Evolutionary conservation across 768 basidiomycete species (phyloP).

Genomic region (Agaricus bisporus): DNA sequence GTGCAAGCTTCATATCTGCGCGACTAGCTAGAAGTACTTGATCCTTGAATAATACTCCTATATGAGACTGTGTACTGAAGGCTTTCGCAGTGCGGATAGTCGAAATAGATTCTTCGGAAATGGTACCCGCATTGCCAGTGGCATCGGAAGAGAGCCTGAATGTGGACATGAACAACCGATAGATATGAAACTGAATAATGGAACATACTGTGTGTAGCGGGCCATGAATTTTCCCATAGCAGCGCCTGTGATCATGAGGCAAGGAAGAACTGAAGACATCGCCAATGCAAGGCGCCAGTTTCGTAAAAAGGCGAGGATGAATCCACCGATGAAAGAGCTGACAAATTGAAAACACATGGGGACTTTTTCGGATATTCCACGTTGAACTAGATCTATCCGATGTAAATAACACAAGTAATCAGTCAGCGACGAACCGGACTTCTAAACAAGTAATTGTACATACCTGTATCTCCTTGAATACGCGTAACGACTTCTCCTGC

Average conservation of each 20-base stretch:
- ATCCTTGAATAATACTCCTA: conserved; percentile 53
- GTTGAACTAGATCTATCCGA: conserved; percentile 63
- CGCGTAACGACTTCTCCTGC: conserved; percentile 84
- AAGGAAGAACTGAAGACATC: conserved; percentile 65
- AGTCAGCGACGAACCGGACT: background rate
- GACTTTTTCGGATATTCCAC: conserved; percentile 79
- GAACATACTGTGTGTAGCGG: conserved; percentile 48
- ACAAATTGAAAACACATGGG: conserved; percentile 49
- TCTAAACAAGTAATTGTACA: conserved; percentile 15
- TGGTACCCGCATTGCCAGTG: conserved; percentile 63
- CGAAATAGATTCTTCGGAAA: conserved; percentile 85
- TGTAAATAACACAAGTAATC: background rate
- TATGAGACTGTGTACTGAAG: conserved; percentile 62
- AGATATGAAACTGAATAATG: background rate
- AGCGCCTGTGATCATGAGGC: conserved; percentile 57
- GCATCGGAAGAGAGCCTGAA: conserved; percentile 26
- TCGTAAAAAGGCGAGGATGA: conserved; percentile 53
- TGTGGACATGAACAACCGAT: conserved; percentile 40
- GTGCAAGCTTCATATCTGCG: conserved; percentile 43
- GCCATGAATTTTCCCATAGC: conserved; percentile 56
- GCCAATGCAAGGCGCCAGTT: conserved; percentile 74
- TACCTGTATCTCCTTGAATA: conserved; percentile 73
- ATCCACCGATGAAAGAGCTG: conserved; percentile 67
- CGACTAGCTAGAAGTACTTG: conserved; percentile 41
- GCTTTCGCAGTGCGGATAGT: conserved; percentile 79